Base-by-base conservation (phyloP, 305 asterid genomes). In the Nicotiana rustica region DNA sequence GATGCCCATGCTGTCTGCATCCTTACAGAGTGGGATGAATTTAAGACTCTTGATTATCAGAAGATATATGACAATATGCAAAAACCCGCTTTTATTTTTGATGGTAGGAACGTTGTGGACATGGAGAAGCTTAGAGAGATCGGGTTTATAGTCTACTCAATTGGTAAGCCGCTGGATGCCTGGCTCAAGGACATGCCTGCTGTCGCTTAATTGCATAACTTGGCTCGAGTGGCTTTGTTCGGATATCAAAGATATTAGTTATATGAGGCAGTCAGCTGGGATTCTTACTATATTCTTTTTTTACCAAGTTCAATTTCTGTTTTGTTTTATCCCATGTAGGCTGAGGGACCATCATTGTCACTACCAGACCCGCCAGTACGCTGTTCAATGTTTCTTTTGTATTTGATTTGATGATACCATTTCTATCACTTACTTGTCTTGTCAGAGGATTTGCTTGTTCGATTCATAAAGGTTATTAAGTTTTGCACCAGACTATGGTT, bases 131-230 rank as follows among this genome's bases (percentile, higher is more conserved):
- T 93, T 41, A 88, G 97, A 89, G 90, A 90, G 55, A 93, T 93
- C 8, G 97, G 97, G 2, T 93, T 93, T 41, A 93, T 93, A 7
- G 97, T 91, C 35, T 91, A 93, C 93, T 87, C 97, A 2, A 93
- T 93, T 41, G 97, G 97, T 68, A 92, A 92, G 89, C 97, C 97
- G 4, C 89, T 92, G 14, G 97, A 92, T 80, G 91, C 92, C 61
- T 92, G 97, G 97, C 97, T 93, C 85, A 93, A 91, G 91, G 97
- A 93, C 89, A 91, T 93, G 95, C 97, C 97, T 67, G 97, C 97
- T 55, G 76, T 90, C 80, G 97, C 89, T 75, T 92, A 89, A 88
- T 70, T 29, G 73, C 81, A 47, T 14, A 47, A 49, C 44, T 15
- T 73, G 44, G 41, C 25, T 73, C 38, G 15, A 25, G 79, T 25